Evolutionary conservation across 1,284 basidiomycete genomes (phyloP), one percentile per base, ranked within the genome.

Genomic region (Sanghuangporus baumii): DNA sequence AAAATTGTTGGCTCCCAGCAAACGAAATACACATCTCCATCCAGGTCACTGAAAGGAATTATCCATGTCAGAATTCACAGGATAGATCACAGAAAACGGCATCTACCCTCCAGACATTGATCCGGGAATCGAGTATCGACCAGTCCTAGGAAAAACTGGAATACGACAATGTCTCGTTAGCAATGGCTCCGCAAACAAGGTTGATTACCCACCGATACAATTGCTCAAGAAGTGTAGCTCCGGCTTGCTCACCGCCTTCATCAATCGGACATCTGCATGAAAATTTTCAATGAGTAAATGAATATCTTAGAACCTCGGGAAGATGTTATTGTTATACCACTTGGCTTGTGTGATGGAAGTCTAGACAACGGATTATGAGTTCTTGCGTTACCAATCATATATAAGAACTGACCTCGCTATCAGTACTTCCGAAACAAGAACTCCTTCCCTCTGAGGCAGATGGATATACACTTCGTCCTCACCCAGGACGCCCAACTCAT

Each of bases 401-500:
- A 14, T 23, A 47, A 6, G 16, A 12, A 36, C 60, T 37, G 23
- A 62, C 59, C 70, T 52, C 41, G 66, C 66, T 11, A 69, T 65
- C 4, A 68, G 57, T 14, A 72, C 64, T 1, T 56, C 41, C 3
- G 68, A 67, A 14, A 66, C 61, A 23, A 68, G 60, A 3, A 66
- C 59, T 5, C 68, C 69, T 8, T 65, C 67, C 41, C 63, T 61
- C 1, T 43, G 20, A 4, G 69, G 63, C 9, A 71, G 31, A 59
- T 71, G 69, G n/a, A 72, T 62, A 55, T 68, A 71, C 8, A 72
- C 70, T 50, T 72, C 67, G 16, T 68, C 64, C n/a, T 69, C 70
- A 12, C 65, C 55, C 6, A 72, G 61, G 9, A 66, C 61, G 3
- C 66, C 67, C 7, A 59, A 57, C 51, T 69, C 68, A 50, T 72